Evolutionary conservation across 345 rosid species (phyloP).

Genomic region (Eucalyptus urophylla): DNA sequence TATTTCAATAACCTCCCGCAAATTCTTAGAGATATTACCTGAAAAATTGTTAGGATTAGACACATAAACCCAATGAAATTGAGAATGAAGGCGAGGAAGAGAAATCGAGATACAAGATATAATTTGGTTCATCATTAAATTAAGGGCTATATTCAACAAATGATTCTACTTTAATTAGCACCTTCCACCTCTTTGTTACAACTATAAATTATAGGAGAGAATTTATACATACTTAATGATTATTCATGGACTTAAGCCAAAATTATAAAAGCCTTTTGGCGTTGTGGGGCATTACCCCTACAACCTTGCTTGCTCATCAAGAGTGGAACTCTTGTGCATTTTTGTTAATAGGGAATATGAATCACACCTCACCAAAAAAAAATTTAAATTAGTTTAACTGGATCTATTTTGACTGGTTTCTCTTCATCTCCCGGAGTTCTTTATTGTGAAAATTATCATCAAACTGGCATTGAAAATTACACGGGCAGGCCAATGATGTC

Average conservation of each 20-base stretch:
- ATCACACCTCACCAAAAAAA: neutral
- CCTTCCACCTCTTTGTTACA: neutral
- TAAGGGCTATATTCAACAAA: neutral
- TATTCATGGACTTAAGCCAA: neutral
- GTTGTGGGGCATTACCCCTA: neutral
- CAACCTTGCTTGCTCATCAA: accelerated
- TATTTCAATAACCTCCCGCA: neutral
- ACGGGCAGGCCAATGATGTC: neutral
- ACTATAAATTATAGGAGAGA: neutral
- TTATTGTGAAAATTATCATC: neutral
- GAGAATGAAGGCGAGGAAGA: neutral
- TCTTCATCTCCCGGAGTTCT: neutral
- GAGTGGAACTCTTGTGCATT: neutral
- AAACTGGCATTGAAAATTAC: neutral
- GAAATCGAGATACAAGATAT: neutral
- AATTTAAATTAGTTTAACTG: neutral
- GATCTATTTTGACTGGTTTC: neutral
- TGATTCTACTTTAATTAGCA: neutral
- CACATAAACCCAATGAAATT: neutral
- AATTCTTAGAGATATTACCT: neutral
- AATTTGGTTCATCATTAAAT: too few species aligned
- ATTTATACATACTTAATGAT: too few species aligned
- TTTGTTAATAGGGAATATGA: neutral
- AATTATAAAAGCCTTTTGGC: neutral
- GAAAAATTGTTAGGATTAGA: neutral